Evolutionary conservation across 2,329 filamentous ascomycete genomes (phyloP).

Genomic region (Scedosporium aurantiacum): DNA sequence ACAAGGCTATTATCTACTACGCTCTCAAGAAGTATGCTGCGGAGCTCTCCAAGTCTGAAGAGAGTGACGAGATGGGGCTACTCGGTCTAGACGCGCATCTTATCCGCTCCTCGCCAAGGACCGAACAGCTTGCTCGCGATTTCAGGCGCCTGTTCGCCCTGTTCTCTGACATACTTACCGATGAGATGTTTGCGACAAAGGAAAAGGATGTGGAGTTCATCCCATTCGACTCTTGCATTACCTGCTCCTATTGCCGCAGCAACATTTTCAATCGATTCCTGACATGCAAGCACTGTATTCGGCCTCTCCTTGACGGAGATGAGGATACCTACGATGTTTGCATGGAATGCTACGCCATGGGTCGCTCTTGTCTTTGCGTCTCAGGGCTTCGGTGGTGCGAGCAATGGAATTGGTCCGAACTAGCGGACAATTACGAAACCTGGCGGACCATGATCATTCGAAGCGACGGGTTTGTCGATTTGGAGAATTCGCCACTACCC

Average conservation of each 20-base stretch:
- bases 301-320: constrained; percentile 51
- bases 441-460: constrained; percentile 74
- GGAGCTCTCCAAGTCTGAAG: constrained; percentile 33
- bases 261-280: constrained; percentile 98
- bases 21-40: constrained; percentile 68
- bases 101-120: constrained; percentile 27
- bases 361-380: constrained; percentile 80
- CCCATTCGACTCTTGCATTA: constrained; percentile 80
- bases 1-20: constrained; percentile 90
- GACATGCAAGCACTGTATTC: constrained; percentile 77
- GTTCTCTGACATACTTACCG: constrained; percentile 68
- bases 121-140: constrained; percentile 66
- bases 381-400: constrained; percentile 84
- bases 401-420: constrained; percentile 76
- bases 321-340: constrained; percentile 92
- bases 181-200: constrained; percentile 71
- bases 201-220: constrained; percentile 65
- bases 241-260: constrained; percentile 87
- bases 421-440: constrained; percentile 65
- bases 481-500: constrained; percentile 55
- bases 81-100: constrained; percentile 37
- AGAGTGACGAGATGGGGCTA: constrained; percentile 38
- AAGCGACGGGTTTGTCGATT: constrained; percentile 56
- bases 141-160: constrained; percentile 72
- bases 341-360: constrained; percentile 98